These are phyloP conservation scores for Camelina sativa DNA, from an alignment of 345 rosid species.

Conservation along the genomic window DNA sequence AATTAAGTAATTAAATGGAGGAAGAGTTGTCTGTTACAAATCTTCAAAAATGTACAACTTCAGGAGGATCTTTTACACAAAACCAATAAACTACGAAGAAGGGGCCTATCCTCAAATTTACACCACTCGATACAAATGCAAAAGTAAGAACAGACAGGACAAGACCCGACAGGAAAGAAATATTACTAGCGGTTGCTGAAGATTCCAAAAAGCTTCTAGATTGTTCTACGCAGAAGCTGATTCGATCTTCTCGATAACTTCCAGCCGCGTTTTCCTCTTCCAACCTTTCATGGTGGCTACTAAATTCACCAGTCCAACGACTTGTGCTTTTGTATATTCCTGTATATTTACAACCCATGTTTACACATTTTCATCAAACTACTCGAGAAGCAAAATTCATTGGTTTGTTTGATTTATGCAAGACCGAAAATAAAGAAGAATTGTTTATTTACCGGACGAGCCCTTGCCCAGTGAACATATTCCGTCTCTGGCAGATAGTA, in stretches of 20 bases:
- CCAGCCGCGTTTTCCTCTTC: slow-evolving; percentile 92
- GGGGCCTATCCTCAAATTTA: slow-evolving; percentile 40
- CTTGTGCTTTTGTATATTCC: slow-evolving; percentile 84
- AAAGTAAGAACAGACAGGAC: slow-evolving; percentile 25
- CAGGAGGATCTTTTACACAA: slow-evolving; percentile 39
- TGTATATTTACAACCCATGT: slow-evolving; percentile 41
- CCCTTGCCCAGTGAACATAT: slow-evolving; percentile 92
- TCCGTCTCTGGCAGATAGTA: slow-evolving; percentile 97
- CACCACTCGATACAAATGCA: slow-evolving; percentile 40
- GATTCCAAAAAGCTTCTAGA: slow-evolving; percentile 9
- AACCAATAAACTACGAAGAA: slow-evolving; percentile 18
- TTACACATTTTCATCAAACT: slow-evolving; percentile 5
- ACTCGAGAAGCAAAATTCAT: background rate
- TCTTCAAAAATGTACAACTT: slow-evolving; percentile 44
- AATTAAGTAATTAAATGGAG: slow-evolving; percentile 1
- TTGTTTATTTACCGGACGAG: slow-evolving; percentile 71
- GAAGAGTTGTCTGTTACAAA: slow-evolving; percentile 28
- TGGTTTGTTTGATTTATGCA: slow-evolving; percentile 7
- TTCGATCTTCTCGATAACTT: slow-evolving; percentile 84
- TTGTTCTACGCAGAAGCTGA: slow-evolving; percentile 44
- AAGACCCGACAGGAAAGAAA: background rate
- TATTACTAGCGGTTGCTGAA: slow-evolving; percentile 17
- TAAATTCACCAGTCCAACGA: slow-evolving; percentile 79
- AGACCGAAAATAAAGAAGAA: background rate
- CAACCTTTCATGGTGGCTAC: slow-evolving; percentile 95